These are phyloP conservation scores for Penicillium hordei DNA, from an alignment of 2,329 filamentous ascomycete species.

Conservation along the genomic window DNA sequence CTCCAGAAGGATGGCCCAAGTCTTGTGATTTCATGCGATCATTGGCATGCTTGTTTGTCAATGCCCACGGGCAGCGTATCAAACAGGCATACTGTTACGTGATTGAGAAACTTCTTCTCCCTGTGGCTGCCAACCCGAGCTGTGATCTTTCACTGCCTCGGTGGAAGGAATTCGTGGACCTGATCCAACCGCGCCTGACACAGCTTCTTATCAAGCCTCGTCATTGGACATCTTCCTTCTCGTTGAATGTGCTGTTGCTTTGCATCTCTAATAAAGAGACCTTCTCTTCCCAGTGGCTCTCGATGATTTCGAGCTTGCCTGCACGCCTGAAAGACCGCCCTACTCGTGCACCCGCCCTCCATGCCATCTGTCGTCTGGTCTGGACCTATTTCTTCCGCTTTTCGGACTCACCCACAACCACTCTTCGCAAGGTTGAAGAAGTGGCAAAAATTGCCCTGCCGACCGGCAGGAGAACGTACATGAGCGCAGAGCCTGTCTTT, in stretches of 20 bases:
- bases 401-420: constrained; percentile 66
- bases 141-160: constrained; percentile 75
- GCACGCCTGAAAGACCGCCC: constrained; percentile 80
- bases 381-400: constrained; percentile 94
- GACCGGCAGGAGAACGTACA: constrained; percentile 72
- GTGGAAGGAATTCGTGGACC: constrained; percentile 82
- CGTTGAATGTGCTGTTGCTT: constrained; percentile 79
- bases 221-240: constrained; percentile 87
- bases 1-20: constrained; percentile 74
- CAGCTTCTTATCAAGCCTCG: constrained; percentile 89
- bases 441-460: constrained; percentile 82
- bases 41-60: constrained; percentile 77
- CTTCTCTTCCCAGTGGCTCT: constrained; percentile 83
- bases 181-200: constrained; percentile 73
- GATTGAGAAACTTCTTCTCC: constrained; percentile 79
- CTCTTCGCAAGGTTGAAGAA: constrained; percentile 81
- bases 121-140: constrained; percentile 77
- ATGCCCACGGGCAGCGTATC: constrained; percentile 81
- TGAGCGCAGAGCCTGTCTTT: constrained; percentile 79
- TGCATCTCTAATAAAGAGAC: constrained; percentile 84
- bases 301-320: constrained; percentile 74
- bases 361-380: constrained; percentile 83
- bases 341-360: constrained; percentile 75
- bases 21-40: constrained; percentile 86
- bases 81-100: constrained; percentile 95